Evolutionary conservation across 371 early-diverging fungal genomes (phyloP).

Genomic region (Funneliformis caledonium): DNA sequence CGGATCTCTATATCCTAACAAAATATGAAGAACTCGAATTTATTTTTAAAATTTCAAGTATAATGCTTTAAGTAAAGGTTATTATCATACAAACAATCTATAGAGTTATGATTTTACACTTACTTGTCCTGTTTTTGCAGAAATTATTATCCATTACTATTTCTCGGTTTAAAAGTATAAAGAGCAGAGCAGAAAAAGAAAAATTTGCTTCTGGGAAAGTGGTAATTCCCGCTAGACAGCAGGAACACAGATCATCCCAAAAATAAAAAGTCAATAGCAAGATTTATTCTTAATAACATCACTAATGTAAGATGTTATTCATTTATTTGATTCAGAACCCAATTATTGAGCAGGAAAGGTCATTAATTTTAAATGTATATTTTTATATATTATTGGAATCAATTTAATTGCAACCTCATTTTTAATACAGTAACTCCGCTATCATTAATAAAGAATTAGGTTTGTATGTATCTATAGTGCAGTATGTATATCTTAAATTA

Average conservation of each 20-base stretch:
- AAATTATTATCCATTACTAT: constrained; percentile 26
- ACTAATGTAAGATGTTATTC: too few relatives aligned
- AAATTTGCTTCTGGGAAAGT: constrained; percentile 31
- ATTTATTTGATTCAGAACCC: too few relatives aligned
- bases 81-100: not conserved
- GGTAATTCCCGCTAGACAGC: not conserved
- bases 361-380: too few relatives aligned
- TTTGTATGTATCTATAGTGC: too few relatives aligned
- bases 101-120: constrained; percentile 6
- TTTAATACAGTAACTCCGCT: too few relatives aligned
- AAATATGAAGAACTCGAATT: constrained; percentile 31
- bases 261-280: not conserved
- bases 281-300: too few relatives aligned
- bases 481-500: too few relatives aligned
- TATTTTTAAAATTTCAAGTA: constrained; percentile 2
- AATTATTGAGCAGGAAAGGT: too few relatives aligned
- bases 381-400: too few relatives aligned
- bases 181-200: constrained; percentile 8
- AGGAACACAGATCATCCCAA: not conserved
- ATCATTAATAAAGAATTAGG: too few relatives aligned
- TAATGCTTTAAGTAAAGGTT: constrained; percentile 31
- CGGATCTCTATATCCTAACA: constrained; percentile 22
- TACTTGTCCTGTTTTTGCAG: constrained; percentile 22
- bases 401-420: too few relatives aligned
- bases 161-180: constrained; percentile 18